phyloP scores from a whole-genome alignment of 1,284 basidiomycete species.

The Marasmius fiardii region DNA sequence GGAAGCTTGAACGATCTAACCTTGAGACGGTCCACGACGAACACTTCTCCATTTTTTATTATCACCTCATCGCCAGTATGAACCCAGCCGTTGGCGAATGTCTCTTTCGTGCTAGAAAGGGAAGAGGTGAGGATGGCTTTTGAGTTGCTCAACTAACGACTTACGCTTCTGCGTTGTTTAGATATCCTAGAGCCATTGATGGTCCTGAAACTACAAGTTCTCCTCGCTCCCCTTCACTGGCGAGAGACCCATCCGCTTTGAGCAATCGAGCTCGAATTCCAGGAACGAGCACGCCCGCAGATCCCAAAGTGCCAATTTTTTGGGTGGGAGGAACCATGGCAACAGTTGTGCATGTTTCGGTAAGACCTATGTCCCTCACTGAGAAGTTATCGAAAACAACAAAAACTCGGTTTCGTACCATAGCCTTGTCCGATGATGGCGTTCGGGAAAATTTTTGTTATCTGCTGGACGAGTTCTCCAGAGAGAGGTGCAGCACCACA shows the following conservation, averaged over 20 bases:
- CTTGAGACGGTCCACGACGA: conserved; percentile 63
- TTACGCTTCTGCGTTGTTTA: conserved; percentile 53
- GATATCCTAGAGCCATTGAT: conserved; percentile 53
- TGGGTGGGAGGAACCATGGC: conserved; percentile 42
- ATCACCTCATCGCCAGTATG: conserved; percentile 63
- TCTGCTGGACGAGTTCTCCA: conserved; percentile 34
- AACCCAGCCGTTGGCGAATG: conserved; percentile 60
- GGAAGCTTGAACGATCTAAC: conserved; percentile 23
- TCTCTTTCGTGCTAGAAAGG: conserved; percentile 48
- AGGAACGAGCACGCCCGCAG: conserved; percentile 55
- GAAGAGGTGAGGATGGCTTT: neutral
- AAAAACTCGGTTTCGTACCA: conserved; percentile 22
- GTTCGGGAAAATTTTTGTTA: conserved; percentile 36
- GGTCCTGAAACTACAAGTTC: conserved; percentile 62
- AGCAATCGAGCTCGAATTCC: conserved; percentile 54
- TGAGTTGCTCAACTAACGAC: conserved; percentile 19
- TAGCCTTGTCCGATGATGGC: conserved; percentile 46
- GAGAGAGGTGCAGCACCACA: conserved; percentile 45
- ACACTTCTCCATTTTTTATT: conserved; percentile 53
- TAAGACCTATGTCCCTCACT: conserved; percentile 31
- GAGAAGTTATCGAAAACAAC: neutral
- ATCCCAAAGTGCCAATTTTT: conserved; percentile 49
- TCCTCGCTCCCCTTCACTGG: conserved; percentile 60
- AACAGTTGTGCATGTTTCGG: conserved; percentile 39
- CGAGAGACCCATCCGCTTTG: conserved; percentile 58